Base-by-base conservation (phyloP, 306 rosid genomes). In the Castanea mollissima region DNA sequence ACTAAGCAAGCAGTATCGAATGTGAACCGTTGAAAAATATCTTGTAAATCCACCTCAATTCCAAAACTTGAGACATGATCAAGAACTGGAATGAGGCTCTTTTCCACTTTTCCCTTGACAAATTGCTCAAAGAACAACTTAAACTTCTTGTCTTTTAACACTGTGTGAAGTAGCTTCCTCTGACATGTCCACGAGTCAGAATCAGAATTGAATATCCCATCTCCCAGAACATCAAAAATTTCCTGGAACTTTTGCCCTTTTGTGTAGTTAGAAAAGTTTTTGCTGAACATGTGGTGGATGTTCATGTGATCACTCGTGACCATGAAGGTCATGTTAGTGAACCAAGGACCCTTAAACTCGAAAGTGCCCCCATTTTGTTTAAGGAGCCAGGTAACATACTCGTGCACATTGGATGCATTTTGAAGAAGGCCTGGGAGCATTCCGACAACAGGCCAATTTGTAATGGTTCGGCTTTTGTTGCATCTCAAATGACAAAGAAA, bases 381-480 rank as follows among this genome's bases (percentile, higher is more conserved):
- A 19, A 89, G 3, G 0, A 16, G 0, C 0, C 75, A 31, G 1
- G 79, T 64, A 2, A 21, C 0, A 15, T 12, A 79, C 11, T 89
- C 87, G 11, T 86, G 87, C n/a, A 15, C 6, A 0, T 64, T 13
- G 20, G 21, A 21, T 38, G 77, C 0, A 19, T 86, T 81, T 15
- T 0, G 8, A 12, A 82, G n/a, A 1, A 80, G 0, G 11, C 15
- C 29, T 1, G 89, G 92, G 6, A 81, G 25, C 90, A 86, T 89
- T 8, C 92, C 92, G 32, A 89, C 8, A 10, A 86, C 3, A 1
- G 87, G 90, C 69, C 78, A 89, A 2, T 89, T 79, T 21, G 18
- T 21, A 0, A 78, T 8, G 71, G 70, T 29, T 0, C 83, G 77
- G 35, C 10, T 13, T 78, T 5, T 77, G 65, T 76, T 57, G 44